These are phyloP conservation scores for Mycosphaerelloides madeirae DNA, from an alignment of 2,329 filamentous ascomycete genomes.

Conservation along the genomic window DNA sequence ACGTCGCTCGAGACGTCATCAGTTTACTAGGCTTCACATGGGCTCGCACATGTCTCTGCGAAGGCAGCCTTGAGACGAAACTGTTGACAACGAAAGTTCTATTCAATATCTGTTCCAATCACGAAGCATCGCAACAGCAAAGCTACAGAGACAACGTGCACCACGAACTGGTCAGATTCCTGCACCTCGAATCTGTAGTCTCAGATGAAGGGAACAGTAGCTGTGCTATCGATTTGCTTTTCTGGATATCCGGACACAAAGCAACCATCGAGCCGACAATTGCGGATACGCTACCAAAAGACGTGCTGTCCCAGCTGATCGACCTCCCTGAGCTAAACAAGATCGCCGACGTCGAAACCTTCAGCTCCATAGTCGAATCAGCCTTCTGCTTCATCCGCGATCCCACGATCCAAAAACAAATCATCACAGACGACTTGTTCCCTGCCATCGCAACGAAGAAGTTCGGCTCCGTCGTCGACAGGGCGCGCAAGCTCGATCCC, in stretches of 20 bases:
- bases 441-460: background rate
- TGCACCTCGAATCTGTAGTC: background rate
- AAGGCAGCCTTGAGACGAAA: slow-evolving; percentile 6
- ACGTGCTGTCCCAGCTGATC: slow-evolving; percentile 12
- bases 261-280: slow-evolving; percentile 6
- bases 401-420: slow-evolving; percentile 19
- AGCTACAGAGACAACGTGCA: slow-evolving; percentile 21
- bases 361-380: slow-evolving; percentile 22
- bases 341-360: slow-evolving; percentile 16
- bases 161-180: slow-evolving; percentile 15
- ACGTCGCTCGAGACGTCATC: slow-evolving; percentile 13
- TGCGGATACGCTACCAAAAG: slow-evolving; percentile 7
- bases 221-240: slow-evolving; percentile 21
- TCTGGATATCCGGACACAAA: slow-evolving; percentile 26
- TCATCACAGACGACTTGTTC: slow-evolving; percentile 4
- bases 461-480: background rate
- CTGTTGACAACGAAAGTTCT: slow-evolving; percentile 36
- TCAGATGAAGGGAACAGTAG: background rate
- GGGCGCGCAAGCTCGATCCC: slow-evolving; percentile 4
- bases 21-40: slow-evolving; percentile 26
- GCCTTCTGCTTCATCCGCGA: slow-evolving; percentile 25
- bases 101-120: slow-evolving; percentile 41
- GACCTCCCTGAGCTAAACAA: slow-evolving; percentile 13
- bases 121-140: slow-evolving; percentile 22
- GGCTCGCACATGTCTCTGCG: slow-evolving; percentile 12